Evolutionary conservation across 495 filamentous ascomycete species (phyloP).

Genomic region (Cercophora samala): DNA sequence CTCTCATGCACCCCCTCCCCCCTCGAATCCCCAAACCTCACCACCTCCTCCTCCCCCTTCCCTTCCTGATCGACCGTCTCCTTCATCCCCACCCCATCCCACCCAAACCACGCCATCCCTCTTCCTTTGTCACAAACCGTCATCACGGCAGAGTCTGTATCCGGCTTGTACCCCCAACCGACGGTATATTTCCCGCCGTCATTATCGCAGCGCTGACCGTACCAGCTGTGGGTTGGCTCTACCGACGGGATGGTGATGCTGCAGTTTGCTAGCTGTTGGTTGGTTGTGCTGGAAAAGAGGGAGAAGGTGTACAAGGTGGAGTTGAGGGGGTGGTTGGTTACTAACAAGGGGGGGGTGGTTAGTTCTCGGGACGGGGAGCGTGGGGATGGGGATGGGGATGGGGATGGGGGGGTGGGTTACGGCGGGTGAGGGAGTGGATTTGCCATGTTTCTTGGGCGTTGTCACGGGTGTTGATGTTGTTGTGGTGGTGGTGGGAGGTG

Average conservation of each 20-base stretch:
- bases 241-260: neutral
- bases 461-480: no score
- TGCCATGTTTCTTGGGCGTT: neutral
- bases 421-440: neutral
- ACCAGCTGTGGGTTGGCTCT: neutral
- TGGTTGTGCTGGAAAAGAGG: neutral
- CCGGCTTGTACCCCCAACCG: slow-evolving; percentile 27
- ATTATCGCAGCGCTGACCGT: neutral
- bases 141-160: slow-evolving; percentile 26
- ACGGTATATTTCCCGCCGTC: slow-evolving; percentile 8
- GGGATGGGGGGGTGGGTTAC: neutral
- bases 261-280: neutral
- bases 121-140: slow-evolving; percentile 23
- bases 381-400: neutral
- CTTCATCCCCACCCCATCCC: neutral
- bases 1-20: slow-evolving; percentile 12
- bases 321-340: neutral
- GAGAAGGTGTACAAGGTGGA: neutral
- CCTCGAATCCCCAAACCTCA: slow-evolving; percentile 10
- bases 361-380: no score
- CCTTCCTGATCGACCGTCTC: slow-evolving; percentile 2
- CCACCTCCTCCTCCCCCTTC: neutral
- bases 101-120: slow-evolving; percentile 21
- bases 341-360: neutral
- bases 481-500: no score